Evolutionary conservation across 164 flowering plant genomes (phyloP), one percentile per base, ranked within the genome.

Genomic region (Stephania japonica): DNA sequence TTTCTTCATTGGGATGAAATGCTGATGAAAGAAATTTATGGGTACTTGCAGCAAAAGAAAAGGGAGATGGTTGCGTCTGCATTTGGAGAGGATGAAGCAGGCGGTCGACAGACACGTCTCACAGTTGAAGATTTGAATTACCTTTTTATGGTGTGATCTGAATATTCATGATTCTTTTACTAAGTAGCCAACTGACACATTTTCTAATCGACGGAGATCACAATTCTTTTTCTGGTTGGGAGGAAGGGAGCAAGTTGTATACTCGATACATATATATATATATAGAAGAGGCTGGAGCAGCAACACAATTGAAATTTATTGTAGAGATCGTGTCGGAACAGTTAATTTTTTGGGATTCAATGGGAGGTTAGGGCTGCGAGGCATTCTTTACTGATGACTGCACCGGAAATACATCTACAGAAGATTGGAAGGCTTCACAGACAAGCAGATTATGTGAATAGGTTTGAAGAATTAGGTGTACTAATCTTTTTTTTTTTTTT

Each of bases 51-150:
- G 98, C 85, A 90, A 87, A 93, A 88, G 86, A 93, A 91, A 84
- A 87, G 98, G 78, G 84, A 79, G 75, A 89, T 93, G 96, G 98
- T 93, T 70, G 87, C 97, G 63, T 88, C 92, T 56, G 97, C 96
- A 74, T 93, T 93, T 81, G 98, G 98, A 67, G 98, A 91, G 80
- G 97, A 93, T 77, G 92, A 84, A 79, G 78, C 76, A 1, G 93
- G 91, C 63, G 80, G 89, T 76, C 82, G 84, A 1, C 91, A 87
- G 81, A 84, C 86, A 41, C 87, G 93, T 23, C 93, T 93, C 61
- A 90, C 97, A 5, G 92, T 87, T 53, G 97, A 91, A 0, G 98
- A 93, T 80, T 79, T 93, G 83, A 83, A 83, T 21, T 91, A 90
- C 86, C 80, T 93, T 69, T 93, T 93, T 78, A 89, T 81, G 89